These are phyloP conservation scores for Boletus rufocinnamomeus DNA, from an alignment of 768 basidiomycete genomes.

Conservation along the genomic window DNA sequence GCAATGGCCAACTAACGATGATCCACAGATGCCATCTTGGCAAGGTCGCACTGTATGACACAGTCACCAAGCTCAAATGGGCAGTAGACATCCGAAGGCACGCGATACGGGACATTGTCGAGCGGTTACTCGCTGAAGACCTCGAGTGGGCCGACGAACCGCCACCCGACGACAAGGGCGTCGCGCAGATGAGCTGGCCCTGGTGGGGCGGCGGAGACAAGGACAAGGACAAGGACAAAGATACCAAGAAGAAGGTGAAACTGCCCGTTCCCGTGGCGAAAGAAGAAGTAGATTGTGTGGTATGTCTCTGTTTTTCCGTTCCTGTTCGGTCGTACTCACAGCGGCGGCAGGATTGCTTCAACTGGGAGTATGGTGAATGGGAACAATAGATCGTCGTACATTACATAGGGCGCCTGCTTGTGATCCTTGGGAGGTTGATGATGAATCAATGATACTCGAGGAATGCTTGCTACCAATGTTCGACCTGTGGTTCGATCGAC, in stretches of 20 bases:
- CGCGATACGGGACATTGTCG: constrained; percentile 67
- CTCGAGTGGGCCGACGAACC: constrained; percentile 51
- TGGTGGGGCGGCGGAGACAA: constrained; percentile 37
- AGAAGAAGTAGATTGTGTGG: constrained; percentile 65
- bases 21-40: constrained; percentile 80
- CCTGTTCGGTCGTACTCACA: not conserved
- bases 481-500: not conserved
- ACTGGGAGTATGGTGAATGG: constrained; percentile 65
- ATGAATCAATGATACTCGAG: not conserved
- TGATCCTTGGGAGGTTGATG: not conserved
- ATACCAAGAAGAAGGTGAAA: constrained; percentile 21
- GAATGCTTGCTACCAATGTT: not conserved
- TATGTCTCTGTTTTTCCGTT: constrained; percentile 36
- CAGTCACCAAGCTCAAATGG: constrained; percentile 81
- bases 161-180: constrained; percentile 5
- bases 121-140: constrained; percentile 56
- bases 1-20: not conserved
- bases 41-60: constrained; percentile 80
- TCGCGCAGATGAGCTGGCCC: constrained; percentile 19
- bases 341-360: constrained; percentile 62
- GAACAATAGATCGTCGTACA: constrained; percentile 7
- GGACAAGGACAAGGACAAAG: constrained; percentile 30
- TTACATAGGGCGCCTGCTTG: not conserved
- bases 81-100: constrained; percentile 73
- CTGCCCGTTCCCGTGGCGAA: constrained; percentile 48